Base-by-base conservation (phyloP, 2,329 filamentous ascomycete species). In the Aureobasidium zeae region DNA sequence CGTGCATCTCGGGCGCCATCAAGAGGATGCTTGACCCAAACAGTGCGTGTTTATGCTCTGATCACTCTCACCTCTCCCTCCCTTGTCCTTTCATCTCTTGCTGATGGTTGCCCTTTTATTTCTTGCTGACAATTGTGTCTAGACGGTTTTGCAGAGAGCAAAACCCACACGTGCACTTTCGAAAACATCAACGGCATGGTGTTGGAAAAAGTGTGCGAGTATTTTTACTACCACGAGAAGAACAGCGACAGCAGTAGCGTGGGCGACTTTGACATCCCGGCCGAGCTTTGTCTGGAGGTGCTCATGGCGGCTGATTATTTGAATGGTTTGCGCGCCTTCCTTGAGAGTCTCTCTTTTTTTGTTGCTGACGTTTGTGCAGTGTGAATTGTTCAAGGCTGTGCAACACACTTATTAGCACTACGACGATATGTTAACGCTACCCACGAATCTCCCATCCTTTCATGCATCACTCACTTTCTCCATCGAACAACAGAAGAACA, bases 221-320 rank as follows among this genome's bases (percentile, higher is more conserved):
- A 88, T 64, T 80, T 87, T 49, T 83, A 86, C 59, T 88, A 87
- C 67, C 83, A 83, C 68, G 80, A 86, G 63, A 81, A 79, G 55
- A 73, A 85, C 63, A 73, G 73, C 39, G 74, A 86, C 52, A 70
- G 70, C 52, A 78, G 81, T 53, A 79, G 86, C 54, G 82, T 87
- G 15, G 78, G 81, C 4, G 84, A 89, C 56, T 82, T 87, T 78
- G 82, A 87, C 12, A 81, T 88, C 47, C 83, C 83, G 10, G 76
- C 83, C 21, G 83, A 88, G 64, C 67, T 88, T 37, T 87, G 83
- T 54, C 69, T 89, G 31, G 83, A 88, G 65, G 62, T 89, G 48
- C 65, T 89, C 51, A 80, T 83, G 66, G 84, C 83, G 11, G 82
- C 83, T 19, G 83, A 88, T 64, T 89, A 77, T 59, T 66, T 88